phyloP scores from a whole-genome alignment of 2,329 filamentous ascomycete genomes.

The Arthrobotrys conoides region DNA sequence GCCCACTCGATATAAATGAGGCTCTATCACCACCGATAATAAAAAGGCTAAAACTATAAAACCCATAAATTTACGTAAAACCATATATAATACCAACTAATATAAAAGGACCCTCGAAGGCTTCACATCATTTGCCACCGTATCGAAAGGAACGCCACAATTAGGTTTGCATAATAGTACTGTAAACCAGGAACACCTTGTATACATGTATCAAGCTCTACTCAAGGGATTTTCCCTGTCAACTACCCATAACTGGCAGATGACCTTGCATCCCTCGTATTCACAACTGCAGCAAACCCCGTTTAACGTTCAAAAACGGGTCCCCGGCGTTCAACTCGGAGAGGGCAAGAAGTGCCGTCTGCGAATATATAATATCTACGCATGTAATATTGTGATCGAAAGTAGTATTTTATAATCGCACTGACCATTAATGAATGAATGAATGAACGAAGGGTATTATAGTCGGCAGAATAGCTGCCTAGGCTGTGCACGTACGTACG shows the following conservation, averaged over 20 bases:
- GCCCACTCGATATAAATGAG: not conserved
- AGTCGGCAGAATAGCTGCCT: slow-evolving; percentile 4
- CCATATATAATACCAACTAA: too few species aligned
- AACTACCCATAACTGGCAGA: not conserved
- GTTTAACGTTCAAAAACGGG: too few species aligned
- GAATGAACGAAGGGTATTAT: too few species aligned
- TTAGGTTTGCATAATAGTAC: not conserved
- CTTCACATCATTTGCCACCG: not conserved
- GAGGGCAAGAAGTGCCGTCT: slow-evolving; percentile 23
- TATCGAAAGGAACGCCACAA: not conserved
- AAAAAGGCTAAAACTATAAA: not conserved
- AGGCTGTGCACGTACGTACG: slow-evolving; percentile 10
- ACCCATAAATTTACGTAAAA: slow-evolving; percentile 3
- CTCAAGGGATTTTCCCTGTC: slow-evolving; percentile 9
- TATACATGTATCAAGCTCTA: not conserved
- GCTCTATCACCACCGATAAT: not conserved
- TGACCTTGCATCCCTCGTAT: slow-evolving; percentile 27
- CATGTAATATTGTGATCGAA: too few species aligned
- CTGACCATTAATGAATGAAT: not conserved
- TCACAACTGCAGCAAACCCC: slow-evolving; percentile 5
- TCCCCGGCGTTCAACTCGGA: not conserved
- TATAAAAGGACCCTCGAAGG: not conserved
- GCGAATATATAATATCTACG: slow-evolving; percentile 1
- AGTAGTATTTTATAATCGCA: slow-evolving; percentile 1
- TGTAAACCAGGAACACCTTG: slow-evolving; percentile 17